Evolutionary conservation across 305 asterid genomes (phyloP), one percentile per base, ranked within the genome.

Genomic region (Lippia alba): DNA sequence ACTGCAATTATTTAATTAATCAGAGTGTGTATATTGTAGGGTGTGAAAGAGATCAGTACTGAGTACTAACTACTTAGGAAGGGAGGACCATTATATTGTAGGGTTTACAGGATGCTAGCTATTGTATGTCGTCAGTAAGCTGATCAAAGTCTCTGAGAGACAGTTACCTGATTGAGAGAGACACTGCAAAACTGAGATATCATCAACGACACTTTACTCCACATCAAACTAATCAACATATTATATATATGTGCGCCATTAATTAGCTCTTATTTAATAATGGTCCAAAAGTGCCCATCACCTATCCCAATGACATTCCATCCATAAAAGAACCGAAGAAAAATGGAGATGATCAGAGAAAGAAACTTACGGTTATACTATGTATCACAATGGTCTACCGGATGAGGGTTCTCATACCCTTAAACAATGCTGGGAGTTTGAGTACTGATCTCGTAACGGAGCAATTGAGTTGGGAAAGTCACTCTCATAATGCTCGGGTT

Each of bases 111-210:
- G 62, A 6, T 56, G 46, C 14, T 63, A 53, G 50, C n/a, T 24
- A 24, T 24, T 46, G 51, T 12, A 64, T 34, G 50, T 64, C 72
- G 83, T 79, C 83, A 77, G 85, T 33, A 7, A 36, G 64, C 66
- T 71, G 78, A 70, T 55, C 56, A 64, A 74, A 70, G 74, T 76
- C 85, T 66, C 85, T 66, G 74, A 78, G 74, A 76, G 73, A 55
- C 70, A 61, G 79, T 81, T 80, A 67, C 81, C 85, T 77, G 81
- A 76, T 66, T 61, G 72, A 79, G 88, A 70, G 87, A 72, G 86
- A 81, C 89, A 83, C 71, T 75, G 76, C 67, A 74, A 78, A 24
- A 18, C 12, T 17, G 45, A 24, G 30, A 24, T 24, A 24, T 60
- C 3, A 48, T 8, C 18, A 48, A 48, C 18, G n/a, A n/a, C 8